These are phyloP conservation scores for Aaosphaeria pasadenensis DNA, from an alignment of 2,329 filamentous ascomycete genomes.

Conservation along the genomic window DNA sequence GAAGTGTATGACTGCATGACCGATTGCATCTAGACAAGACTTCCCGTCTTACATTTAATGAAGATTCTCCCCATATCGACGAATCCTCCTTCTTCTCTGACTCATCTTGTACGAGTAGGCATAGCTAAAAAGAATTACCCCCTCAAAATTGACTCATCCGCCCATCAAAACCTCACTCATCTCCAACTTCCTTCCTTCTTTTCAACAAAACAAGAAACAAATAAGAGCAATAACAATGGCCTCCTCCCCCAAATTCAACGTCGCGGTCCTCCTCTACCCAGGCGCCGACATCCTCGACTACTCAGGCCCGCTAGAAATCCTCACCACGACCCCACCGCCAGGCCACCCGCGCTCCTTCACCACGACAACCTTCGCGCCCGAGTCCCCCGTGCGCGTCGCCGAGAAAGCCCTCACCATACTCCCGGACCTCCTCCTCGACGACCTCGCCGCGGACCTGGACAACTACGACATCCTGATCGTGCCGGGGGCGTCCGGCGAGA, in stretches of 20 bases:
- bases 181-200: no score
- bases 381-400: conserved; percentile 18
- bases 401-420: conserved; percentile 25
- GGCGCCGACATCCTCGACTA: conserved; percentile 43
- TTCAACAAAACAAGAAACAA: no score
- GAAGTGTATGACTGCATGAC: no score
- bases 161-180: no score
- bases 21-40: no score
- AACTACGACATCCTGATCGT: conserved; percentile 40
- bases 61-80: no score
- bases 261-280: conserved; percentile 37
- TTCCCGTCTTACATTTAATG: no score
- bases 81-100: no score
- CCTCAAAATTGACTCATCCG: no score
- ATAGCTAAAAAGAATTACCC: no score
- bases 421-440: conserved; percentile 27
- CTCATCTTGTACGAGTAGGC: no score
- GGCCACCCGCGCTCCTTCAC: conserved; percentile 26
- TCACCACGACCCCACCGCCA: conserved; percentile 25
- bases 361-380: conserved; percentile 32
- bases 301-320: conserved; percentile 38
- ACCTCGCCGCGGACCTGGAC: conserved; percentile 21
- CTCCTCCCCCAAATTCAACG: neutral
- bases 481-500: conserved; percentile 30
- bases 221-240: no score